Conservation (phyloP, 192 early-diverging fungal genomes). For the Backusella tarrabulga region DNA sequence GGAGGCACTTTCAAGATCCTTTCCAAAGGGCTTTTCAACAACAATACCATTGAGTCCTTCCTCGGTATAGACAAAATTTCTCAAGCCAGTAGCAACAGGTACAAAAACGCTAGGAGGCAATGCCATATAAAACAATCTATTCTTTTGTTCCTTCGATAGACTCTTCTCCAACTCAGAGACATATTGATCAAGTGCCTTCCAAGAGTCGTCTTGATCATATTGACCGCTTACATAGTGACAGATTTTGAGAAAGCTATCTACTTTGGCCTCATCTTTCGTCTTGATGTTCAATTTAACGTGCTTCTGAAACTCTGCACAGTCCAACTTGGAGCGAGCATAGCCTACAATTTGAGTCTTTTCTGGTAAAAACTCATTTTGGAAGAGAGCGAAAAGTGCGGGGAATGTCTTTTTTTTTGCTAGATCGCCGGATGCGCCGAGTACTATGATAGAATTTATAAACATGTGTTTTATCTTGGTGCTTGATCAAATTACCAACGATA, state of each 20-base stretch:
- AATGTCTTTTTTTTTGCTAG: conserved; percentile 97
- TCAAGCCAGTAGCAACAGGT: conserved; percentile 73
- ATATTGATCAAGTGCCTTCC: conserved; percentile 56
- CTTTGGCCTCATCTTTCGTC: conserved; percentile 36
- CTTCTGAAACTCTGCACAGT: conserved; percentile 70
- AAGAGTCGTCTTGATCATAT: conserved; percentile 78
- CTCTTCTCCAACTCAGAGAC: conserved; percentile 57
- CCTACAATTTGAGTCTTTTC: conserved; percentile 75
- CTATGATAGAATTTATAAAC: conserved; percentile 11
- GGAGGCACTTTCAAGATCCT: conserved; percentile 74
- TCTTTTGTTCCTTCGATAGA: conserved; percentile 12
- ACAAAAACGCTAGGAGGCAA: conserved; percentile 91
- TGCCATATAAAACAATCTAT: conserved; percentile 79
- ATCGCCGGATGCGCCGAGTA: conserved; percentile 86
- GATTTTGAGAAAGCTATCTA: conserved; percentile 58
- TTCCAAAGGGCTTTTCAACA: conserved; percentile 96
- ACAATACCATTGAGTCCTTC: conserved; percentile 77
- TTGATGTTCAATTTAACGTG: conserved; percentile 70
- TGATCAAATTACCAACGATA: background rate
- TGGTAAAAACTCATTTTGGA: conserved; percentile 75
- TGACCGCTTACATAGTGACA: conserved; percentile 79
- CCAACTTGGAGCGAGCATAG: conserved; percentile 88
- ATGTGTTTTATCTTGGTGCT: background rate
- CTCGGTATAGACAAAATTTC: conserved; percentile 61
- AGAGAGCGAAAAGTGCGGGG: conserved; percentile 89